phyloP scores from a whole-genome alignment of 306 rosid species.

The Prunus mume region DNA sequence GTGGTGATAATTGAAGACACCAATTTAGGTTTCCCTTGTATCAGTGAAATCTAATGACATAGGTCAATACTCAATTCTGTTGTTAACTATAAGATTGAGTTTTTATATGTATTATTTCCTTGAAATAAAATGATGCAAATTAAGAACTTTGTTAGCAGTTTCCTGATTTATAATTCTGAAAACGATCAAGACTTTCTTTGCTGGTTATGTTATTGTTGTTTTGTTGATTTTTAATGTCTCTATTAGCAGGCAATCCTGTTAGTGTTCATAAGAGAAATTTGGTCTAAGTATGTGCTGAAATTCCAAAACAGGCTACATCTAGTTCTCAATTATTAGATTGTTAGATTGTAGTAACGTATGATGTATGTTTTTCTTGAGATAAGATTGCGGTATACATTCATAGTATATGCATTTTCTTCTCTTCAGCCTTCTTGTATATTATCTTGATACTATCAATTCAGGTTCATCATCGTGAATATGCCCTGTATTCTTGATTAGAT shows the following conservation, averaged over 20 bases:
- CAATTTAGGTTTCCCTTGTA: not conserved
- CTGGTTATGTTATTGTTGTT: not conserved
- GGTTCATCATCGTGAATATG: not conserved
- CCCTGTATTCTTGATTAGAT: not conserved
- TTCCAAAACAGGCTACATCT: slow-evolving; percentile 1
- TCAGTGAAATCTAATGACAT: not conserved
- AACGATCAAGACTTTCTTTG: not conserved
- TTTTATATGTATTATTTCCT: not conserved
- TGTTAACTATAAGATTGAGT: not conserved
- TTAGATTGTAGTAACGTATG: not conserved
- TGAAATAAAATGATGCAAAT: not conserved
- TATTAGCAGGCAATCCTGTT: not conserved
- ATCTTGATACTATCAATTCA: not conserved
- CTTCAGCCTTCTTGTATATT: not conserved
- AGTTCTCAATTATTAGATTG: slow-evolving; percentile 7
- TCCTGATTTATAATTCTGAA: not conserved
- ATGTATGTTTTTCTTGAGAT: not conserved
- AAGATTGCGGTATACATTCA: not conserved
- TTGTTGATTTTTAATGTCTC: not conserved
- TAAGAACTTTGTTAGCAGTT: not conserved
- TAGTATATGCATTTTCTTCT: not conserved
- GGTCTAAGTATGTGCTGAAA: slow-evolving; percentile 1
- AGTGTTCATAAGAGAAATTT: slow-evolving; percentile 4
- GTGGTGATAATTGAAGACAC: not conserved
- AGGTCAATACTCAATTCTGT: not conserved